Evolutionary conservation across 257 asterid species (phyloP), one percentile per base, ranked within the genome.

Genomic region (Solanum pimpinellifolium): DNA sequence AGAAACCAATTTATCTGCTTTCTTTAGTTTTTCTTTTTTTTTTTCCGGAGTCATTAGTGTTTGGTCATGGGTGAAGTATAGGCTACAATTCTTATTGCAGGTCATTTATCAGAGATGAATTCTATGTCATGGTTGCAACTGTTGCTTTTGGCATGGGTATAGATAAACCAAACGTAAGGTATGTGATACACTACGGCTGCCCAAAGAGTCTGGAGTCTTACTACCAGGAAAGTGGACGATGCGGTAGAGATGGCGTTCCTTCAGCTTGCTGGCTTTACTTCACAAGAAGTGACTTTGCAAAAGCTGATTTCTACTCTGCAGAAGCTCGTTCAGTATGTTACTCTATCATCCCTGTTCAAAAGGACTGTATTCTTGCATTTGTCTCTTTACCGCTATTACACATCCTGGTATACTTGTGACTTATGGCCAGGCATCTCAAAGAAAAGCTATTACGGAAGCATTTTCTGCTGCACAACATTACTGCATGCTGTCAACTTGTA

Each of bases 71-170:
- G 25, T 78, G 42, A 29, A 47, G 68, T 80, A 47, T 80, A 18
- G 42, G 44, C 15, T 47, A 80, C 85, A 47, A 29, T 44, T 78
- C 44, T 80, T 80, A 80, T 80, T 87, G 84, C 95, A 96, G 99
- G 91, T 91, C 97, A 88, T 96, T 95, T 91, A 96, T 95, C 89
- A 92, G 98, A 91, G 99, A 96, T 90, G 99, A 96, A 88, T 92
- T 94, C 90, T 93, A 92, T 92, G 98, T 94, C 87, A 96, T 96
- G 98, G 95, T 95, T 86, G 98, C 98, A 87, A 96, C 99, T 89
- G 88, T 96, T 90, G 98, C 99, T 87, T 96, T 96, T 88, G 99
- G 99, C 90, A 96, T 96, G 99, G 99, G 99, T 44, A 96, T 96
- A 75, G 98, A 96, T 91, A 96, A 96, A 90, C 98, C 99, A 85